These are phyloP conservation scores for Taxillus chinensis DNA, from an alignment of 164 flowering plant species.

Conservation along the genomic window DNA sequence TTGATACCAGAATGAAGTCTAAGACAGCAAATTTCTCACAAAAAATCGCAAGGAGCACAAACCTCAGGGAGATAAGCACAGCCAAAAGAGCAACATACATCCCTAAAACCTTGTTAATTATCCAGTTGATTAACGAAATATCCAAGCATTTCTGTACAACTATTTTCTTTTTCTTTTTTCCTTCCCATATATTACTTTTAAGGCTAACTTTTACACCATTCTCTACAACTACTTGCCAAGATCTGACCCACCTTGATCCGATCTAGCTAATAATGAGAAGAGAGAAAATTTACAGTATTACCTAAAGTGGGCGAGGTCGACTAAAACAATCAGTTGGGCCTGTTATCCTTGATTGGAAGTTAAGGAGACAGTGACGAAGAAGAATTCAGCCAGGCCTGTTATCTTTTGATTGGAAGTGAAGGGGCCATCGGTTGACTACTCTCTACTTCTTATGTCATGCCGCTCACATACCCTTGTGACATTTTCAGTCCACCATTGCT, in stretches of 20 bases:
- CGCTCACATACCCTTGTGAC: constrained; percentile 45
- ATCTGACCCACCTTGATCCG: constrained; percentile 3
- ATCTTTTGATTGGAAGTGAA: background rate
- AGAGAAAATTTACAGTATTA: constrained; percentile 17
- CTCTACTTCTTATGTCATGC: constrained; percentile 27
- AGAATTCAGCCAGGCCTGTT: background rate
- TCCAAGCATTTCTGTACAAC: too few relatives aligned
- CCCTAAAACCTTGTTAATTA: too few relatives aligned
- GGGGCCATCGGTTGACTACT: background rate
- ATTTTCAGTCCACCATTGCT: constrained; percentile 83
- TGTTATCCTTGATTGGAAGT: background rate
- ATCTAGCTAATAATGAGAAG: constrained; percentile 4
- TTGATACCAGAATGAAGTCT: too few relatives aligned
- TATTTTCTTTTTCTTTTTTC: background rate
- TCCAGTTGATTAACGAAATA: too few relatives aligned
- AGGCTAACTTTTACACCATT: background rate
- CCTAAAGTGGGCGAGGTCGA: constrained; percentile 10
- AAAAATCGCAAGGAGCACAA: too few relatives aligned
- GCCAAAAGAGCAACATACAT: too few relatives aligned
- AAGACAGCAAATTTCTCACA: too few relatives aligned
- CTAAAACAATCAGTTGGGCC: background rate
- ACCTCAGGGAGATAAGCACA: too few relatives aligned
- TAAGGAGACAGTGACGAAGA: too few relatives aligned
- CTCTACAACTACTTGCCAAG: constrained; percentile 1
- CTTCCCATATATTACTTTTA: background rate